Percentiles rank a stretch among this genome's conserved stretches.
Conservation (phyloP, 768 basidiomycete species). For the Suillus ampliporus region DNA sequence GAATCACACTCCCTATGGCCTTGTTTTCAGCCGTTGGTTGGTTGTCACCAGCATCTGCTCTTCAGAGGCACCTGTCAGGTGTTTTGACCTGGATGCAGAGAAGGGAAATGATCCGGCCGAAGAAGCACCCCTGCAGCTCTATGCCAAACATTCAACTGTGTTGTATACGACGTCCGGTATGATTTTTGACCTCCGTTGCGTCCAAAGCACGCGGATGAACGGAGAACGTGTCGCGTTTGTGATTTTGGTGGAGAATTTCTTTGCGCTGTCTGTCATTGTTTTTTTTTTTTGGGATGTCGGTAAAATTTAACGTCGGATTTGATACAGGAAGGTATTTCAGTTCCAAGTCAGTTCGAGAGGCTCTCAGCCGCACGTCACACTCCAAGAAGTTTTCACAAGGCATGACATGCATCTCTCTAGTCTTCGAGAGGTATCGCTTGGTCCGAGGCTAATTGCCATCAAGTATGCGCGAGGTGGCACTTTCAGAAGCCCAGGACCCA, state of each 20-base stretch:
- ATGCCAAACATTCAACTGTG: slow-evolving; percentile 11
- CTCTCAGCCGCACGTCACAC: neutral
- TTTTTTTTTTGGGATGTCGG: neutral
- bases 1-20: slow-evolving; percentile 7
- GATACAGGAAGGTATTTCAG: slow-evolving; percentile 8
- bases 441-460: slow-evolving; percentile 9
- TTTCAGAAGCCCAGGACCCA: slow-evolving; percentile 5
- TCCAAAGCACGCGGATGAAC: slow-evolving; percentile 2
- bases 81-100: slow-evolving; percentile 10
- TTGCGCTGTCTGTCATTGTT: slow-evolving; percentile 1
- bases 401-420: slow-evolving; percentile 12
- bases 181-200: slow-evolving; percentile 12
- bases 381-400: slow-evolving; percentile 6
- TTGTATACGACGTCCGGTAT: slow-evolving; percentile 8
- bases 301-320: neutral
- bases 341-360: neutral
- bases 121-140: slow-evolving; percentile 4
- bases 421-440: slow-evolving; percentile 8
- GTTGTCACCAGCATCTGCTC: slow-evolving; percentile 9
- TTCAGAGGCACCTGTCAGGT: slow-evolving; percentile 9
- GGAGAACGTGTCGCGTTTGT: slow-evolving; percentile 11
- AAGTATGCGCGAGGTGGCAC: slow-evolving; percentile 7
- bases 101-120: slow-evolving; percentile 2
- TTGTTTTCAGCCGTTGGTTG: slow-evolving; percentile 11
- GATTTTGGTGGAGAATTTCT: slow-evolving; percentile 9